A percentile compares a stretch with the other conserved stretches of the same genome.
Conservation (phyloP, 208 protist species). For the Leishmania tropica region DNA sequence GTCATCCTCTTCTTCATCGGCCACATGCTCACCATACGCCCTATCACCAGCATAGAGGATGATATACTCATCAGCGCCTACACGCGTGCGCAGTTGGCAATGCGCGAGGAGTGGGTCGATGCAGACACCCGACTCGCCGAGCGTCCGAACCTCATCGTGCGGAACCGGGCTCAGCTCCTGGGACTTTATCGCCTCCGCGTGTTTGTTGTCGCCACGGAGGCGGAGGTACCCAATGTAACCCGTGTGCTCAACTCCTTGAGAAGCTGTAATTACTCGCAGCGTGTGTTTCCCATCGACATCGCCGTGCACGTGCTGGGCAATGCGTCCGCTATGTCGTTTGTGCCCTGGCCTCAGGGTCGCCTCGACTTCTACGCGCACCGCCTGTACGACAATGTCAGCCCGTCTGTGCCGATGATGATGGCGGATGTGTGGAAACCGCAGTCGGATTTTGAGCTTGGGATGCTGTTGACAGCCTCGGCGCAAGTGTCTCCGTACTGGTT, state of each 20-base stretch:
- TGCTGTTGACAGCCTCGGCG: constrained; percentile 58
- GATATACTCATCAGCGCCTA: constrained; percentile 23
- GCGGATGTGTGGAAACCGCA: constrained; percentile 63
- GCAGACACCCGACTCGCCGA: constrained; percentile 17
- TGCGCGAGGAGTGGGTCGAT: constrained; percentile 31
- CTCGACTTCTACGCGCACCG: constrained; percentile 39
- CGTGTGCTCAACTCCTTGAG: constrained; percentile 29
- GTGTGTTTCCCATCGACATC: constrained; percentile 41
- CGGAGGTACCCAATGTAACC: constrained; percentile 7
- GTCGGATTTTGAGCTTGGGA: constrained; percentile 49
- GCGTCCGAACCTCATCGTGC: neutral
- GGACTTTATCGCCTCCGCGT: constrained; percentile 35
- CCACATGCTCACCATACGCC: constrained; percentile 26
- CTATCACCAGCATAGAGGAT: constrained; percentile 34
- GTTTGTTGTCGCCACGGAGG: constrained; percentile 17
- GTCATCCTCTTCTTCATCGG: constrained; percentile 14
- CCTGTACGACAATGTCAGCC: constrained; percentile 20
- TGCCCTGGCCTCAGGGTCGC: constrained; percentile 49
- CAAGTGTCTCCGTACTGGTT: constrained; percentile 60
- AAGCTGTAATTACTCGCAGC: constrained; percentile 32
- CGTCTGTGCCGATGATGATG: constrained; percentile 15
- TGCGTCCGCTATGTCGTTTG: constrained; percentile 11
- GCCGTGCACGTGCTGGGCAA: constrained; percentile 35
- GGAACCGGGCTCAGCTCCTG: constrained; percentile 11
- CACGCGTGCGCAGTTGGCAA: neutral